A percentile compares a stretch with the other conserved stretches of the same genome.
phyloP scores from a whole-genome alignment of 23 red algal genomes.

The Gracilariopsis chorda region DNA sequence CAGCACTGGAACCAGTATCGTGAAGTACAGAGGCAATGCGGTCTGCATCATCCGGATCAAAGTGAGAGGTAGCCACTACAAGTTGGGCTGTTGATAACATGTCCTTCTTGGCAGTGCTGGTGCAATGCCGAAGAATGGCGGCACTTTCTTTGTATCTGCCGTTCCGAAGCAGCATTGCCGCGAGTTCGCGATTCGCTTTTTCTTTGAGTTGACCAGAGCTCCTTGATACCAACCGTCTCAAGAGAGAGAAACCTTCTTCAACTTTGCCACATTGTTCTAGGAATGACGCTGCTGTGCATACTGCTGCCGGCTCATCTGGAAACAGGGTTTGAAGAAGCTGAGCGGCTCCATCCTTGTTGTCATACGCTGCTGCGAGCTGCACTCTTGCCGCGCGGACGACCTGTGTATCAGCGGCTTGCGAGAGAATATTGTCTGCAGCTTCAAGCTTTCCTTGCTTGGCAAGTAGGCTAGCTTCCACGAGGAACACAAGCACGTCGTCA shows the following conservation, averaged over 20 bases:
- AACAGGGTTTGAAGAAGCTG: constrained; percentile 40
- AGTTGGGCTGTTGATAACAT: constrained; percentile 16
- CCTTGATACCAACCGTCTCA: not conserved
- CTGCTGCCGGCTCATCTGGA: constrained; percentile 32
- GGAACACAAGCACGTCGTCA: constrained; percentile 24
- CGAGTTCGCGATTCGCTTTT: constrained; percentile 22
- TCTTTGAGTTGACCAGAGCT: not conserved
- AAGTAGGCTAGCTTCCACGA: constrained; percentile 43
- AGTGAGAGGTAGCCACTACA: constrained; percentile 57
- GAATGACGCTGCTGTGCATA: constrained; percentile 29
- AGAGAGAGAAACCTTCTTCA: constrained; percentile 3
- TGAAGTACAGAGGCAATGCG: not conserved
- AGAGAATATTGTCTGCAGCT: constrained; percentile 38
- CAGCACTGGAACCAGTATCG: not conserved
- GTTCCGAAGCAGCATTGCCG: constrained; percentile 41
- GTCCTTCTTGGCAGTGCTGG: not conserved
- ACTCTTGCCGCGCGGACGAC: constrained; percentile 55
- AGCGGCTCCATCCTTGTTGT: constrained; percentile 1
- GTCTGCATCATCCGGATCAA: constrained; percentile 52
- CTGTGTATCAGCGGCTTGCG: constrained; percentile 8
- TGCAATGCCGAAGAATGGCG: not conserved
- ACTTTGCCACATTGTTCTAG: constrained; percentile 25
- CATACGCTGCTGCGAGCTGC: constrained; percentile 26
- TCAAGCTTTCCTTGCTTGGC: constrained; percentile 29
- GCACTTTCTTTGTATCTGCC: constrained; percentile 44